These are phyloP conservation scores for Psilocybe mexicana DNA, from an alignment of 1,284 basidiomycete genomes.

Conservation along the genomic window DNA sequence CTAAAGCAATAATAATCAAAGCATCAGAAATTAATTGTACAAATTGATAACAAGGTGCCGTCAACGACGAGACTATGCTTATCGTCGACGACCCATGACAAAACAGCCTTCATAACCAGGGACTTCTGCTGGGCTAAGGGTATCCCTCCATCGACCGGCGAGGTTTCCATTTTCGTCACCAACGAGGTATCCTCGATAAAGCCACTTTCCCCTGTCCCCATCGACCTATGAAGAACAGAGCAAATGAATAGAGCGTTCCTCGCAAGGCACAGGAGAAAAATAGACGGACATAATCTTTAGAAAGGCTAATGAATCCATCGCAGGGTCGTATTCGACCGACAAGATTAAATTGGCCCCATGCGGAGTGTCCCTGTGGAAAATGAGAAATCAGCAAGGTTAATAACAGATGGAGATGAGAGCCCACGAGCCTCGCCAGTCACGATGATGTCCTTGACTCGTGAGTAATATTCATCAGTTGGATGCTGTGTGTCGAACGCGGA, in stretches of 20 bases:
- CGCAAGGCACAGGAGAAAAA: not conserved
- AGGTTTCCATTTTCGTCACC: conserved; percentile 63
- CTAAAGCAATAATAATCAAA: not conserved
- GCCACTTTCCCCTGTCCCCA: conserved; percentile 71
- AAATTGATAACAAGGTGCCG: too few species aligned
- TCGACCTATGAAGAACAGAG: conserved; percentile 45
- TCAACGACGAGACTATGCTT: conserved; percentile 14
- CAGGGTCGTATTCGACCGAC: conserved; percentile 66
- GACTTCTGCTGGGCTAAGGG: conserved; percentile 53
- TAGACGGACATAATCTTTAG: conserved; percentile 71
- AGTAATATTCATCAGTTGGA: conserved; percentile 3
- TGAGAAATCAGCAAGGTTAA: not conserved
- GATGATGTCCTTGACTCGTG: conserved; percentile 56
- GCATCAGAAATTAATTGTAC: not conserved
- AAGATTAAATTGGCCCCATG: conserved; percentile 77
- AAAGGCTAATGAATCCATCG: conserved; percentile 71
- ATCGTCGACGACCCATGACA: conserved; percentile 64
- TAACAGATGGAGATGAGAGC: not conserved
- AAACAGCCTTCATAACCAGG: conserved; percentile 78
- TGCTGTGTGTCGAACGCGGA: conserved; percentile 9
- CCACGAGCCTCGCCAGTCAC: conserved; percentile 64
- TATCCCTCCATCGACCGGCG: conserved; percentile 76
- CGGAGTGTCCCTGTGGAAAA: conserved; percentile 67
- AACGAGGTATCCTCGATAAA: conserved; percentile 75
- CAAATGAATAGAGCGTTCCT: conserved; percentile 4